phyloP scores from a whole-genome alignment of 371 early-diverging fungal genomes.

The Polyrhizophydium stewartii region DNA sequence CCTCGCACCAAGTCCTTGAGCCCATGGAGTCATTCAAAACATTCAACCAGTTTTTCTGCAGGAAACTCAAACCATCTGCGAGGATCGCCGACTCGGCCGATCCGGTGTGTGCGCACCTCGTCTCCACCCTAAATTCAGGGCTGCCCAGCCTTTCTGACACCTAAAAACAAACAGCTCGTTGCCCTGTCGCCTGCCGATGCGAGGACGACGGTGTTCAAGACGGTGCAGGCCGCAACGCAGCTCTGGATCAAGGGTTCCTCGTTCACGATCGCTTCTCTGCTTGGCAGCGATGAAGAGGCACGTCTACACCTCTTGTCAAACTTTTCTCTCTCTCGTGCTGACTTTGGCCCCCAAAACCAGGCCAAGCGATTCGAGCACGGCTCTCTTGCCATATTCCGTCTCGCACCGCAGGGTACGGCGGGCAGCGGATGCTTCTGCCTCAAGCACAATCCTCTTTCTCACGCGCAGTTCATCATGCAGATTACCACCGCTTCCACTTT shows the following conservation, averaged over 20 bases:
- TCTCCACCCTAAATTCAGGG: no score
- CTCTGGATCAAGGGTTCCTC: conserved; percentile 86
- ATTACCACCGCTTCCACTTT: conserved; percentile 83
- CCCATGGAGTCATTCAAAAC: conserved; percentile 47
- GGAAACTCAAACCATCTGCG: conserved; percentile 69
- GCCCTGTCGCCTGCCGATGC: conserved; percentile 79
- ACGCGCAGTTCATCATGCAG: conserved; percentile 20
- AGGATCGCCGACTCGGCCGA: conserved; percentile 63
- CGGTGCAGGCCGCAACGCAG: conserved; percentile 61
- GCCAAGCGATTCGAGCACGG: conserved; percentile 62
- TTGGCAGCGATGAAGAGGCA: conserved; percentile 48
- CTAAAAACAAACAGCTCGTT: no score
- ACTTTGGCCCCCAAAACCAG: conserved; percentile 1
- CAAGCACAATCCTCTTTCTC: no score
- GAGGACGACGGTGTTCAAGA: conserved; percentile 68
- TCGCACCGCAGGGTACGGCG: conserved; percentile 68
- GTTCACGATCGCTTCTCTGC: conserved; percentile 60
- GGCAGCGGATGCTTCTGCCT: no score
- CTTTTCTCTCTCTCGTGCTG: no score
- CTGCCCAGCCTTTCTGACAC: no score
- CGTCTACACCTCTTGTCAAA: no score
- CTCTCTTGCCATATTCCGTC: conserved; percentile 68
- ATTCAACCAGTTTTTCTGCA: conserved; percentile 88
- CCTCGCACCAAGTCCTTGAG: background rate
- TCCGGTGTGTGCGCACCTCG: conserved; percentile 38